These are phyloP conservation scores for Mucor sp. DNA, from an alignment of 371 early-diverging fungal genomes.

Conservation along the genomic window DNA sequence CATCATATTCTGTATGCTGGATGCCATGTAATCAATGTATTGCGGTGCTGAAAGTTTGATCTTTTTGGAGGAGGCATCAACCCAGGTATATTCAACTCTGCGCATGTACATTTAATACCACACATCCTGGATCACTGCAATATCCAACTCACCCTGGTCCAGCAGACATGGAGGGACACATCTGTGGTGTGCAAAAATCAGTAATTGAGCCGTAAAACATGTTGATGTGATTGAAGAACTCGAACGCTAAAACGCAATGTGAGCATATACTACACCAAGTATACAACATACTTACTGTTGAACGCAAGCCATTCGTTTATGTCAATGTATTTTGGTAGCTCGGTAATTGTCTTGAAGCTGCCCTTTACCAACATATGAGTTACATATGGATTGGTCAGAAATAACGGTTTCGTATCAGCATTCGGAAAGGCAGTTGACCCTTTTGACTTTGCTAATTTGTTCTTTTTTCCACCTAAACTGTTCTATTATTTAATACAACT, in stretches of 20 bases:
- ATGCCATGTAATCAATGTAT: conserved; percentile 92
- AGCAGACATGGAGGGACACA: conserved; percentile 88
- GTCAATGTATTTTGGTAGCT: conserved; percentile 89
- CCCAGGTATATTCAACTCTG: conserved; percentile 89
- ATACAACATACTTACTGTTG: conserved; percentile 63
- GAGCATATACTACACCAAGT: not conserved
- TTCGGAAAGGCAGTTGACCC: not conserved
- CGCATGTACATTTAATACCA: not conserved
- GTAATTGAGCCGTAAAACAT: conserved; percentile 90
- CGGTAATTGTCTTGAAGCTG: conserved; percentile 84
- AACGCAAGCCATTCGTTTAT: conserved; percentile 93
- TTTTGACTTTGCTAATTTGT: conserved; percentile 12
- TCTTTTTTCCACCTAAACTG: conserved; percentile 24
- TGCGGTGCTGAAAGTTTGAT: conserved; percentile 90
- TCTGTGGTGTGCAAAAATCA: conserved; percentile 83
- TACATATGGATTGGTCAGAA: conserved; percentile 75
- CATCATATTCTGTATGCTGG: conserved; percentile 85
- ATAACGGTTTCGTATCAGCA: conserved; percentile 62
- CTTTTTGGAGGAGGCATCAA: conserved; percentile 82
- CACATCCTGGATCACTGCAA: not conserved
- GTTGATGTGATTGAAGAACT: conserved; percentile 94
- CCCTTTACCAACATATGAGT: conserved; percentile 89
- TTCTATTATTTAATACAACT: not conserved
- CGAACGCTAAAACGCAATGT: conserved; percentile 62
- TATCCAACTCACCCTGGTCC: conserved; percentile 69